A percentile compares a stretch with the other conserved stretches of the same genome.
Evolutionary conservation across 768 basidiomycete species (phyloP).

Genomic region (Mycena chlorophos): DNA sequence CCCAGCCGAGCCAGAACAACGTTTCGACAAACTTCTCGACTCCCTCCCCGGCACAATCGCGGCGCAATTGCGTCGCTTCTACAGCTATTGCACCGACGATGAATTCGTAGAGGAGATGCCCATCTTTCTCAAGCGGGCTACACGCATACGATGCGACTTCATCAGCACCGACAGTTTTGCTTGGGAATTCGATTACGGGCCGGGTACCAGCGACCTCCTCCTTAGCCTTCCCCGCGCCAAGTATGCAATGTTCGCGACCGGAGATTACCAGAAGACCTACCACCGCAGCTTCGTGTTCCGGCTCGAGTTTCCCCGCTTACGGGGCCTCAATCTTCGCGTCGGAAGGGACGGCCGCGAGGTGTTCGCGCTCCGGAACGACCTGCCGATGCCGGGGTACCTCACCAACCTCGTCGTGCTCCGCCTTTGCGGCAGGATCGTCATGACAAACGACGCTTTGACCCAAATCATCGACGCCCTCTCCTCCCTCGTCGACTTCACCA

Average conservation of each 20-base stretch:
- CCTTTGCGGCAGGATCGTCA: background rate
- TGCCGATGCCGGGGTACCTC: background rate
- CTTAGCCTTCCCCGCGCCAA: background rate
- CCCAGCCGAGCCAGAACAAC: too few relatives aligned
- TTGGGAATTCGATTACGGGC: background rate
- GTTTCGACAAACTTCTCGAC: too few relatives aligned
- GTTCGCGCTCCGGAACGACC: background rate
- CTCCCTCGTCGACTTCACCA: background rate
- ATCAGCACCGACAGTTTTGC: too few relatives aligned
- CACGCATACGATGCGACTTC: too few relatives aligned
- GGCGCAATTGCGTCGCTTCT: too few relatives aligned
- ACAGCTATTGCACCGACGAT: too few relatives aligned
- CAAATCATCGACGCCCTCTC: background rate
- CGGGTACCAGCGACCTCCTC: background rate
- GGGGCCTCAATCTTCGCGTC: background rate
- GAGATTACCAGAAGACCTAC: too few relatives aligned
- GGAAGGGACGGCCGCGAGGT: background rate
- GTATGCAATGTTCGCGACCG: background rate
- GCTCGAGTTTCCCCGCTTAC: background rate
- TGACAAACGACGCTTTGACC: background rate
- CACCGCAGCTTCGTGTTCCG: background rate
- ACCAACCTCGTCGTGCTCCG: background rate
- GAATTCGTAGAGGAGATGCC: too few relatives aligned
- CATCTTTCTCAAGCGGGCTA: too few relatives aligned
- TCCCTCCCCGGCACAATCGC: too few relatives aligned